phyloP scores from a whole-genome alignment of 257 asterid genomes.

The Jacaranda copaia region DNA sequence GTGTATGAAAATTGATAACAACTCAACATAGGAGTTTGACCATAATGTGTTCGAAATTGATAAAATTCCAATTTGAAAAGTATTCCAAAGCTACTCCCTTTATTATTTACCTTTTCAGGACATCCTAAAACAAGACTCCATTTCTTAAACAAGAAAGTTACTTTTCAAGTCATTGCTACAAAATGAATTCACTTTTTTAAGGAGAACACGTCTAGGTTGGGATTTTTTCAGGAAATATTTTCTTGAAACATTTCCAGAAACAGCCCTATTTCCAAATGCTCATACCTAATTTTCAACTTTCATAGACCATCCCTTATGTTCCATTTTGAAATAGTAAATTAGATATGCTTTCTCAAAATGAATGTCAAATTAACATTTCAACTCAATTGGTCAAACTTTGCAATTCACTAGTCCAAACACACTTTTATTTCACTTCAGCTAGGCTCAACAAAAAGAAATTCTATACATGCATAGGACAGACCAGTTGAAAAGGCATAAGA shows the following conservation, averaged over 20 bases:
- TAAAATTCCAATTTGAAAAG: neutral
- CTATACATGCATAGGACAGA: neutral
- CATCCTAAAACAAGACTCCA: neutral
- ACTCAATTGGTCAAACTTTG: too few relatives aligned
- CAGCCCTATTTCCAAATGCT: neutral
- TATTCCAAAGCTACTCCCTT: neutral
- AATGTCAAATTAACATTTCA: too few relatives aligned
- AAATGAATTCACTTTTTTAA: neutral
- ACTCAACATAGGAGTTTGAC: too few relatives aligned
- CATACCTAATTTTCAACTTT: neutral
- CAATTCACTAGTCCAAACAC: too few relatives aligned
- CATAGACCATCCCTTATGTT: too few relatives aligned
- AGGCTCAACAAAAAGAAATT: neutral
- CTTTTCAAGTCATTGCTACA: neutral
- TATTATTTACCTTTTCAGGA: neutral
- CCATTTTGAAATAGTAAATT: too few relatives aligned
- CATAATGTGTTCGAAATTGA: neutral
- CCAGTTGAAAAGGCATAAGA: neutral
- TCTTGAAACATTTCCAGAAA: neutral
- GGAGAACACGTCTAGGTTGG: neutral
- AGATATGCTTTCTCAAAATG: too few relatives aligned
- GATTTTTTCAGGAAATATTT: conserved; percentile 1
- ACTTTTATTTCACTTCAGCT: neutral
- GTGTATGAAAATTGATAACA: neutral
- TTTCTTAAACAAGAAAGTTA: neutral